A percentile compares a stretch with the other conserved stretches of the same genome.
These are phyloP conservation scores for Phtheirospermum japonicum DNA, from an alignment of 257 asterid genomes.

Conservation along the genomic window DNA sequence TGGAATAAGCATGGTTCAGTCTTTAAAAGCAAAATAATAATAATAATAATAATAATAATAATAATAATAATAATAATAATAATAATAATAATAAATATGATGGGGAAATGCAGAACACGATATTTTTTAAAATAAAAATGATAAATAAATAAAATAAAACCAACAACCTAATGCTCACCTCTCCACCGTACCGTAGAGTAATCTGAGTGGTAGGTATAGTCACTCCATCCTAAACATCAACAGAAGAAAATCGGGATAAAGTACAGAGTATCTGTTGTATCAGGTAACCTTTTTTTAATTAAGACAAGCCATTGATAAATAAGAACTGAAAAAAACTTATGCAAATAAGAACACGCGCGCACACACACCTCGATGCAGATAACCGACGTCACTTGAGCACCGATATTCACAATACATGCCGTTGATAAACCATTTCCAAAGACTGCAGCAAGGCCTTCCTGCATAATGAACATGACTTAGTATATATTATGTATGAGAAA, in stretches of 20 bases:
- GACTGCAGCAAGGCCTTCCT: conserved; percentile 99
- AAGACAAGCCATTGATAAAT: conserved; percentile 5
- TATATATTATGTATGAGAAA: conserved; percentile 18
- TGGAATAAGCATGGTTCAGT: conserved; percentile 9
- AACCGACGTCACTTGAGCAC: conserved; percentile 95
- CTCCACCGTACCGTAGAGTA: conserved; percentile 89
- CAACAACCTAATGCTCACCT: conserved; percentile 52
- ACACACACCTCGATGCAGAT: conserved; percentile 76
- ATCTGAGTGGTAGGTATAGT: conserved; percentile 75
- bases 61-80: background rate
- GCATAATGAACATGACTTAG: conserved; percentile 16
- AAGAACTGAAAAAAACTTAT: conserved; percentile 4
- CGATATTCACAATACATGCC: conserved; percentile 88
- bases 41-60: background rate
- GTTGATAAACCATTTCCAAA: conserved; percentile 97
- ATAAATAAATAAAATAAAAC: conserved; percentile 14
- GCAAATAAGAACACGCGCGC: conserved; percentile 18
- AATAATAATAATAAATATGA: conserved; percentile 12
- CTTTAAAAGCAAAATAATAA: background rate
- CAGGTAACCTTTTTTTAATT: conserved; percentile 10
- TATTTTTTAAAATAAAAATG: background rate
- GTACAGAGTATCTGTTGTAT: conserved; percentile 19
- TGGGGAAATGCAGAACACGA: background rate
- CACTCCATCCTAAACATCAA: conserved; percentile 80
- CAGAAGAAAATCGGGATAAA: conserved; percentile 32